A percentile compares a stretch with the other conserved stretches of the same genome.
Evolutionary conservation across 2,329 filamentous ascomycete genomes (phyloP).

Genomic region (Cercospora sp.): DNA sequence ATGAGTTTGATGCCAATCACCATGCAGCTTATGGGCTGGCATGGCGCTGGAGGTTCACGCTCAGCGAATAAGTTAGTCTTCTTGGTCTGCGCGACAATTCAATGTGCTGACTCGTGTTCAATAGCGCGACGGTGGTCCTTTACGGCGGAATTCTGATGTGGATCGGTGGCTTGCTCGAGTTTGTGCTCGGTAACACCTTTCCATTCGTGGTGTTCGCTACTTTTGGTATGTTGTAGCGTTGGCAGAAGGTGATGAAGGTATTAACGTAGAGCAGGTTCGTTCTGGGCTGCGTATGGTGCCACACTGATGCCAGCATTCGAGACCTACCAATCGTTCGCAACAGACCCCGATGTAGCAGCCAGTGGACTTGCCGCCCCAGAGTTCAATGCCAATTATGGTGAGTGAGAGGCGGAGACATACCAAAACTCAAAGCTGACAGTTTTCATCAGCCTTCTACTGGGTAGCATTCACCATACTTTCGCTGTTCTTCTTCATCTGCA

Average conservation of each 20-base stretch:
- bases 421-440: not conserved
- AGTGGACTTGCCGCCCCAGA: constrained; percentile 14
- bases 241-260: not conserved
- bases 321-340: constrained; percentile 22
- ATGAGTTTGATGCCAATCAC: constrained; percentile 27
- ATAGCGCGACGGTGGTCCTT: constrained; percentile 26
- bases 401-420: not conserved
- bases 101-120: not conserved
- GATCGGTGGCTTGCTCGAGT: constrained; percentile 24
- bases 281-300: constrained; percentile 24
- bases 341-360: constrained; percentile 14
- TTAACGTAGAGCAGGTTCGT: constrained; percentile 21
- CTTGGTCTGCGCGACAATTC: not conserved
- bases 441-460: constrained; percentile 23
- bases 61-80: constrained; percentile 22
- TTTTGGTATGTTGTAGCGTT: constrained; percentile 19
- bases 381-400: constrained; percentile 24
- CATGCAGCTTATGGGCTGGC: constrained; percentile 30
- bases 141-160: constrained; percentile 28
- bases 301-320: constrained; percentile 23
- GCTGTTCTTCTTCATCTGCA: constrained; percentile 27
- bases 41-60: constrained; percentile 19
- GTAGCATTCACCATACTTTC: constrained; percentile 24
- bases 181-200: constrained; percentile 29
- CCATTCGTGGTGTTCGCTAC: constrained; percentile 29